Percentiles rank a stretch among this genome's conserved stretches.
phyloP scores from a whole-genome alignment of 305 asterid genomes.

The Fraxinus nigra region DNA sequence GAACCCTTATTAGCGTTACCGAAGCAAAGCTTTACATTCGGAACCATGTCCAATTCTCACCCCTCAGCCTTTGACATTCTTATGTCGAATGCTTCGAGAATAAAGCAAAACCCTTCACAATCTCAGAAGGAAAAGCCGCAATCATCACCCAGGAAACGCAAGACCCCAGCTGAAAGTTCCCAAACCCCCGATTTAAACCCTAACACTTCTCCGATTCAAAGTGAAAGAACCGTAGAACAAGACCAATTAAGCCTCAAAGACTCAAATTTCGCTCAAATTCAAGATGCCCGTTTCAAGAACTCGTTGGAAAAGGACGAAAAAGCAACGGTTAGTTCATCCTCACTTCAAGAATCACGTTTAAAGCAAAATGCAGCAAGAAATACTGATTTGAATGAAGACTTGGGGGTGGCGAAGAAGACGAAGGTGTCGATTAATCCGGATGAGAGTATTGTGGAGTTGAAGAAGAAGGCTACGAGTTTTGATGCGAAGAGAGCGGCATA shows the following conservation, averaged over 20 bases:
- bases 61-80: constrained; percentile 38
- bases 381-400: constrained; percentile 24
- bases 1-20: constrained; percentile 6
- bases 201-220: neutral
- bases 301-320: constrained; percentile 13
- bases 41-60: constrained; percentile 28
- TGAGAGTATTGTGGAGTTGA: constrained; percentile 40
- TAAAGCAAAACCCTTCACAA: constrained; percentile 1
- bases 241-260: neutral
- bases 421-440: constrained; percentile 21
- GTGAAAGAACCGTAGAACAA: neutral
- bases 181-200: constrained; percentile 35
- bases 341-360: neutral
- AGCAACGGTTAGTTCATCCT: neutral
- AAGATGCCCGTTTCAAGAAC: constrained; percentile 14
- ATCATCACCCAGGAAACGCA: constrained; percentile 57
- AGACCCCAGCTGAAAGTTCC: constrained; percentile 32
- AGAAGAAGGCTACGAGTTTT: constrained; percentile 52
- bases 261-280: constrained; percentile 16
- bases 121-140: neutral
- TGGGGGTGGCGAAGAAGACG: constrained; percentile 33
- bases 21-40: constrained; percentile 9
- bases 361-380: constrained; percentile 1
- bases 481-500: constrained; percentile 70
- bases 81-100: constrained; percentile 35